A percentile compares a stretch with the other conserved stretches of the same genome.
Conservation (phyloP, 2,329 filamentous ascomycete species). For the Davidsoniella virescens region DNA sequence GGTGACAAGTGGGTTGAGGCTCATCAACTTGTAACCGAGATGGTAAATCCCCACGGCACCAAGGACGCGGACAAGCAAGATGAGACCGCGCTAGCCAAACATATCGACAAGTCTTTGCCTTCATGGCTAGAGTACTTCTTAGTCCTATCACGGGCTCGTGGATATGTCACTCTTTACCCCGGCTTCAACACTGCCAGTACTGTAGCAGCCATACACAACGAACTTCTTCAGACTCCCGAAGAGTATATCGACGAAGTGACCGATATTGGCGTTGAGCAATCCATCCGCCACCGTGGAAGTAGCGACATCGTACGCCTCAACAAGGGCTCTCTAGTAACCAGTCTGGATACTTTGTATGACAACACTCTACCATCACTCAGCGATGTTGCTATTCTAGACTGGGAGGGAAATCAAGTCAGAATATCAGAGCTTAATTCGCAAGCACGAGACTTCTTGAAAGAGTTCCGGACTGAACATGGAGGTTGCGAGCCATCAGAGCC, state of each 20-base stretch:
- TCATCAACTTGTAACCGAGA: slow-evolving; percentile 58
- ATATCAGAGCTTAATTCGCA: slow-evolving; percentile 24
- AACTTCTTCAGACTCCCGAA: slow-evolving; percentile 58
- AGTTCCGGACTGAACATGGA: slow-evolving; percentile 51
- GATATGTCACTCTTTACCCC: slow-evolving; percentile 70
- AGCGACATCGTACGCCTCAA: slow-evolving; percentile 24
- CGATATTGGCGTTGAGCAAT: slow-evolving; percentile 6
- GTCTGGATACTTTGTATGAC: slow-evolving; percentile 31
- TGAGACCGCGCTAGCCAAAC: slow-evolving; percentile 29
- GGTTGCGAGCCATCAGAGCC: slow-evolving; percentile 34
- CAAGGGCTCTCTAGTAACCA: slow-evolving; percentile 25
- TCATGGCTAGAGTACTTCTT: slow-evolving; percentile 66
- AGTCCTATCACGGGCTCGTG: slow-evolving; percentile 57
- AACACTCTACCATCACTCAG: slow-evolving; percentile 28
- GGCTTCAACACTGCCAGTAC: slow-evolving; percentile 35
- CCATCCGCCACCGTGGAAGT: slow-evolving; percentile 8
- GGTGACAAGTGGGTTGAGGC: slow-evolving; percentile 78
- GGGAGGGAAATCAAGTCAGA: slow-evolving; percentile 33
- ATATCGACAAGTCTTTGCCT: slow-evolving; percentile 51
- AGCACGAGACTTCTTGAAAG: slow-evolving; percentile 34
- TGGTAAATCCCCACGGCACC: slow-evolving; percentile 23
- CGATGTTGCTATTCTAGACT: slow-evolving; percentile 43
- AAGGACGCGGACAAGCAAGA: slow-evolving; percentile 25
- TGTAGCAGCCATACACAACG: slow-evolving; percentile 60
- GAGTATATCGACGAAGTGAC: slow-evolving; percentile 31